These are phyloP conservation scores for Lactifluus hygrophoroides DNA, from an alignment of 768 basidiomycete species.

Conservation along the genomic window DNA sequence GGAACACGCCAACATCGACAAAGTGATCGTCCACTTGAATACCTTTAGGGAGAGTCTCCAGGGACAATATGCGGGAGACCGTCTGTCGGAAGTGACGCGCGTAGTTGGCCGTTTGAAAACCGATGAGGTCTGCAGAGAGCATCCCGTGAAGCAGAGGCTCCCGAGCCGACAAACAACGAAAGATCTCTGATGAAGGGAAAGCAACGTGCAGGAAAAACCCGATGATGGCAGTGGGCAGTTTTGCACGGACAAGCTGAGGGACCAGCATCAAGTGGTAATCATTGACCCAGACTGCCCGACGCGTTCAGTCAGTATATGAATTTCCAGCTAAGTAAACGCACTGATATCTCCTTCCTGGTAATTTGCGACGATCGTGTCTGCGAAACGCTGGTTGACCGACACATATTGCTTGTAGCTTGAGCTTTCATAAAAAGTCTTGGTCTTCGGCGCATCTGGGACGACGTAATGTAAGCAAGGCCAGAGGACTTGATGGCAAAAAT, in stretches of 20 bases:
- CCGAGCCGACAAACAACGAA: constrained; percentile 79
- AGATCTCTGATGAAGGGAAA: constrained; percentile 93
- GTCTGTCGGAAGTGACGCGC: constrained; percentile 84
- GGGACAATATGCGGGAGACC: constrained; percentile 67
- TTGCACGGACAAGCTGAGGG: constrained; percentile 71
- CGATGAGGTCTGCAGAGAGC: constrained; percentile 89
- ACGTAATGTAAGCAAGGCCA: constrained; percentile 87
- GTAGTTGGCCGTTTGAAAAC: constrained; percentile 83
- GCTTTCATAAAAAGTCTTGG: constrained; percentile 69
- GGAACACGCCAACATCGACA: constrained; percentile 82
- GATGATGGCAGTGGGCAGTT: constrained; percentile 58
- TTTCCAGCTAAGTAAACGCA: constrained; percentile 20
- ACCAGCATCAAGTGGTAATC: constrained; percentile 97
- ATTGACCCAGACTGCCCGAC: constrained; percentile 64
- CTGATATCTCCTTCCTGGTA: constrained; percentile 87
- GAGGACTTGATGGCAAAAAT: constrained; percentile 83
- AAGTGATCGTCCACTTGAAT: constrained; percentile 65
- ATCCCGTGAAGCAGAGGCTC: constrained; percentile 75
- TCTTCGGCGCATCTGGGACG: constrained; percentile 81
- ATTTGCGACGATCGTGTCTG: constrained; percentile 67
- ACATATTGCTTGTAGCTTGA: constrained; percentile 79
- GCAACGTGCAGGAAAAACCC: constrained; percentile 97
- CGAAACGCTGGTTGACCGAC: constrained; percentile 86
- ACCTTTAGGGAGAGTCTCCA: constrained; percentile 77
- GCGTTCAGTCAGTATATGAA: neutral